A percentile compares a stretch with the other conserved stretches of the same genome.
These are phyloP conservation scores for Hypoxylon sp. DNA, from an alignment of 2,329 filamentous ascomycete species.

Conservation along the genomic window DNA sequence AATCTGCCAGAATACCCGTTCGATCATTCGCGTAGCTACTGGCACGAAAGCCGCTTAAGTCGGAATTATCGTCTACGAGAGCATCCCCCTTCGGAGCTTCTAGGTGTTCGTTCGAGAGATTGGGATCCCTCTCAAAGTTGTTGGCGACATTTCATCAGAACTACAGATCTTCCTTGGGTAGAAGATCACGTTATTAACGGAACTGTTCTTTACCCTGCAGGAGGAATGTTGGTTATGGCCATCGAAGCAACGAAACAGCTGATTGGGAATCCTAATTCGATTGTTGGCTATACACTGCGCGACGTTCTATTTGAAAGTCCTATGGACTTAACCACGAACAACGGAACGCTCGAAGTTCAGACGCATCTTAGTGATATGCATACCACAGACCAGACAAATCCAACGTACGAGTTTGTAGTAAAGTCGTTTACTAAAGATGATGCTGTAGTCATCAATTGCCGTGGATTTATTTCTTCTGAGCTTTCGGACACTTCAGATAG, in stretches of 20 bases:
- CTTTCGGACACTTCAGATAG: neutral
- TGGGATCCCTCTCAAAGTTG: conserved; percentile 44
- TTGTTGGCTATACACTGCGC: conserved; percentile 23
- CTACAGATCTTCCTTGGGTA: conserved; percentile 60
- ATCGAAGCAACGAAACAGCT: conserved; percentile 51
- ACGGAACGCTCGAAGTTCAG: conserved; percentile 27
- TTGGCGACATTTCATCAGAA: conserved; percentile 62
- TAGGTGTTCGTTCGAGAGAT: conserved; percentile 46
- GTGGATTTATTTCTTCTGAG: conserved; percentile 27
- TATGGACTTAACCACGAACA: conserved; percentile 20
- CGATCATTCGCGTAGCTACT: conserved; percentile 57
- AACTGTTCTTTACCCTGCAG: conserved; percentile 51
- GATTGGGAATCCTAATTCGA: neutral
- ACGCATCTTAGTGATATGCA: conserved; percentile 16
- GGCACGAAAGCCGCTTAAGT: conserved; percentile 55
- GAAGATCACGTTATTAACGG: conserved; percentile 59
- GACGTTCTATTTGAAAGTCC: conserved; percentile 29
- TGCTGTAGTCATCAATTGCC: conserved; percentile 25
- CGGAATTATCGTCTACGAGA: conserved; percentile 49
- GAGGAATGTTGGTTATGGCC: conserved; percentile 54
- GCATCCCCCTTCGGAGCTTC: conserved; percentile 48
- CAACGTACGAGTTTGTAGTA: conserved; percentile 30
- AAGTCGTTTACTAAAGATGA: conserved; percentile 1
- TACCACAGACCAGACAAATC: neutral
- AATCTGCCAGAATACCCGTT: conserved; percentile 60